A percentile compares a stretch with the other conserved stretches of the same genome.
phyloP scores from a whole-genome alignment of 148 eudicot species.

The Vaccinium vitisidaea region DNA sequence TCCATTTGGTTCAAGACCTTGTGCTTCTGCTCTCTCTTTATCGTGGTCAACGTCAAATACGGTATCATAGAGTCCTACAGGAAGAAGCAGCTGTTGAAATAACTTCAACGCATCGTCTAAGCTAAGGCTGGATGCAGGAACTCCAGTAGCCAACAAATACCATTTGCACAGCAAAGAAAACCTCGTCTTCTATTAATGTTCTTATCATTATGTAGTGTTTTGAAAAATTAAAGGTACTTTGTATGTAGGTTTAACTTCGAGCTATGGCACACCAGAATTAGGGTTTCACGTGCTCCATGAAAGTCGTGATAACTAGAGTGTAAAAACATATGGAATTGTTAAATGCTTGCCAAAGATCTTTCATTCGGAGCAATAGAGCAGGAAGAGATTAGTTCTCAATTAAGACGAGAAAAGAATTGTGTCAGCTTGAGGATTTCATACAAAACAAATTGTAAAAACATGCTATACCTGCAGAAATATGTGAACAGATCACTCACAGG shows the following conservation, averaged over 20 bases:
- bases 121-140: background rate
- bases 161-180: background rate
- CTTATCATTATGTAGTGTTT: background rate
- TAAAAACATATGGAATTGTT: background rate
- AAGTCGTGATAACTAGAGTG: background rate
- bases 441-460: background rate
- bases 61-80: conserved; percentile 85
- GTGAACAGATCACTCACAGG: background rate
- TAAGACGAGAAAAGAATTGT: background rate
- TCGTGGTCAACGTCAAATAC: conserved; percentile 94
- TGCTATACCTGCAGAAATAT: background rate
- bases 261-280: background rate
- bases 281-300: background rate
- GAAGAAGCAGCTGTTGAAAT: background rate
- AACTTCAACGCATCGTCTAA: background rate
- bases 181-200: background rate
- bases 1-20: conserved; percentile 89
- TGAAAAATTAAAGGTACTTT: background rate
- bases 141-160: background rate
- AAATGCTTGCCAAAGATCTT: background rate
- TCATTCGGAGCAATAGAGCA: background rate
- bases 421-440: conserved; percentile 8
- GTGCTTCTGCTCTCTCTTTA: conserved; percentile 82
- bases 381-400: background rate
- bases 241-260: background rate